Evolutionary conservation across 1,139 yeast species (phyloP), one percentile per base, ranked within the genome.

Genomic region (Saccharomyces hybrid): DNA sequence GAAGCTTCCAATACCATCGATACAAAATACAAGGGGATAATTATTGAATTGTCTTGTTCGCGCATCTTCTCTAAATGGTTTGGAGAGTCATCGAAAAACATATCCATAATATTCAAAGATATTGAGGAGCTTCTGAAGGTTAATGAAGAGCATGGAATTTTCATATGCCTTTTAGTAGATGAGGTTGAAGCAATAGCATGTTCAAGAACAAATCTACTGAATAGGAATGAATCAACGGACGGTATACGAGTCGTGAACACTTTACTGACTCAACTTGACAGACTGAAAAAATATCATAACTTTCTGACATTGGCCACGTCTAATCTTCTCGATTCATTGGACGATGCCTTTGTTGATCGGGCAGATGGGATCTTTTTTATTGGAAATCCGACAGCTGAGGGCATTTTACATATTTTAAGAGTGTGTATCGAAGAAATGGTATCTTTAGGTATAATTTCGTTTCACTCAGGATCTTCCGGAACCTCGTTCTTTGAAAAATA

Each of bases 121-220:
- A 56, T 74, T 2, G 71, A 66, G 55, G 50, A 52, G 0, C 52
- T 66, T 4, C 48, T 71, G 16, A 58, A 59, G 24, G 44, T 51
- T 4, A 49, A 56, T n/a, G 54, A 57, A 29, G 55, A 63, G 7
- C 53, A 55, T 3, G 52, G 58, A 4, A 52, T 61, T 21, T 62
- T 67, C 52, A 62, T 73, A 2, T 65, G 71, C 44, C 55, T 75
- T 24, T 55, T 73, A 9, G 69, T 74, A 46, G 78, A 75, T 59
- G 78, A 75, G 54, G 70, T 74, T 11, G 78, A 75, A 59, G 70
- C 77, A 0, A 64, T 75, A 27, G 77, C 76, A 1, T 64, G 70
- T 42, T 72, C 75, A 29, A 66, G 78, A 59, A 51, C 60, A 3
- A 65, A 66, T 14, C 55, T 71, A 3, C 54, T 71, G 29, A 62